phyloP scores from a whole-genome alignment of 768 basidiomycete genomes.

The Ramaria sp. region DNA sequence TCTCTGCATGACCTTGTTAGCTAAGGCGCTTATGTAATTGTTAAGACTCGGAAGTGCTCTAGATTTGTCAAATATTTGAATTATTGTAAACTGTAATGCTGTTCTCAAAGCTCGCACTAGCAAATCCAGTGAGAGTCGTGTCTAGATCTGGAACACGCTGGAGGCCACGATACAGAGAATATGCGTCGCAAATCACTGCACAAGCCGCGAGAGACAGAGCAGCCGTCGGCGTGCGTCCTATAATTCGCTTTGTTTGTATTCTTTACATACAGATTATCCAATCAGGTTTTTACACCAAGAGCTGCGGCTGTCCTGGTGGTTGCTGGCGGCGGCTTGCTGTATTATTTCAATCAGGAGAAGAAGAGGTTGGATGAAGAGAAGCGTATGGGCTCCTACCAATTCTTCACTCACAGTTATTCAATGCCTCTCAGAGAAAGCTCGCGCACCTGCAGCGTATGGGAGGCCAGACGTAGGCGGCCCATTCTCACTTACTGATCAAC shows the following conservation, averaged over 20 bases:
- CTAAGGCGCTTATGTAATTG: too few species aligned
- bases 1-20: constrained; percentile 24
- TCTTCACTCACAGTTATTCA: background rate
- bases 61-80: too few species aligned
- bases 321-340: constrained; percentile 72
- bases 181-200: background rate
- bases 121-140: too few species aligned
- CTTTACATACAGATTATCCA: background rate
- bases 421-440: constrained; percentile 52
- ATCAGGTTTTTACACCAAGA: constrained; percentile 83
- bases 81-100: too few species aligned
- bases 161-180: too few species aligned
- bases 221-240: constrained; percentile 22
- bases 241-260: background rate
- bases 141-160: too few species aligned
- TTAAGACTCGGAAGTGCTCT: too few species aligned
- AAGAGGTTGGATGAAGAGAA: constrained; percentile 62
- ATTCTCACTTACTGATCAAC: constrained; percentile 62
- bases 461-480: constrained; percentile 87
- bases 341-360: constrained; percentile 88
- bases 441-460: constrained; percentile 63
- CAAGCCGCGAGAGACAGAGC: constrained; percentile 22
- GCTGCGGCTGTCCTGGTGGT: constrained; percentile 78
- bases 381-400: constrained; percentile 34
- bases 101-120: too few species aligned